Percentiles rank a stretch among this genome's conserved stretches.
These are phyloP conservation scores for Corylus heterophylla DNA, from an alignment of 306 rosid species.

Conservation along the genomic window DNA sequence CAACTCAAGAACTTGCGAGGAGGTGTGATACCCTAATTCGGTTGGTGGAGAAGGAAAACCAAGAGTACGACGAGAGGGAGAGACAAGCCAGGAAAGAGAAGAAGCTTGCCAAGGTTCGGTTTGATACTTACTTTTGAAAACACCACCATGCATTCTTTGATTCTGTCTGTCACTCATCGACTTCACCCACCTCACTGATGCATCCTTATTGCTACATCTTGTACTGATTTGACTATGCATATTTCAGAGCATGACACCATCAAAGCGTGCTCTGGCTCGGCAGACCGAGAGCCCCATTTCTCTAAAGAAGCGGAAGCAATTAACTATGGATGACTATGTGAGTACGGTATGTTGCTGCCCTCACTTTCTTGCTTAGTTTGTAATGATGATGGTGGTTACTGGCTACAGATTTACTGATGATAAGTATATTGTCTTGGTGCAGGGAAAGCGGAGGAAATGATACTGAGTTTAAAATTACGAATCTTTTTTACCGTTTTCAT, in stretches of 20 bases:
- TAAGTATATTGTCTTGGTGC: constrained; percentile 23
- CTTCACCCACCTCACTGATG: not conserved
- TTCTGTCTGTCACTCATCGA: not conserved
- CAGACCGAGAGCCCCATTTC: constrained; percentile 73
- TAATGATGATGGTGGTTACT: not conserved
- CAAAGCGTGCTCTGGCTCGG: constrained; percentile 72
- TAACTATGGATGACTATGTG: constrained; percentile 75
- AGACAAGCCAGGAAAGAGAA: constrained; percentile 98
- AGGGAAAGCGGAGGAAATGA: constrained; percentile 90
- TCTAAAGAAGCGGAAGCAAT: constrained; percentile 81
- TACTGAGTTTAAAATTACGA: not conserved
- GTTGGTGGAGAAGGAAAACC: constrained; percentile 97
- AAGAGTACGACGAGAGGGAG: constrained; percentile 94
- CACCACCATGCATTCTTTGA: not conserved
- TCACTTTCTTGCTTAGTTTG: not conserved
- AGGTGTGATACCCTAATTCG: constrained; percentile 96
- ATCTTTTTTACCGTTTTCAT: not conserved
- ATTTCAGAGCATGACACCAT: constrained; percentile 80
- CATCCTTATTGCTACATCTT: not conserved
- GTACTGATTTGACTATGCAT: constrained; percentile 2
- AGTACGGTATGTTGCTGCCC: constrained; percentile 49
- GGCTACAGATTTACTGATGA: constrained; percentile 22
- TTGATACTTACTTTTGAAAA: not conserved
- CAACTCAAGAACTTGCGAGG: constrained; percentile 97
- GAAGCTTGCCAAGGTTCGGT: constrained; percentile 91